Percentiles rank a stretch among this genome's conserved stretches.
Evolutionary conservation across 805 yeast genomes (phyloP).

Genomic region (Spathaspora gorwiae): DNA sequence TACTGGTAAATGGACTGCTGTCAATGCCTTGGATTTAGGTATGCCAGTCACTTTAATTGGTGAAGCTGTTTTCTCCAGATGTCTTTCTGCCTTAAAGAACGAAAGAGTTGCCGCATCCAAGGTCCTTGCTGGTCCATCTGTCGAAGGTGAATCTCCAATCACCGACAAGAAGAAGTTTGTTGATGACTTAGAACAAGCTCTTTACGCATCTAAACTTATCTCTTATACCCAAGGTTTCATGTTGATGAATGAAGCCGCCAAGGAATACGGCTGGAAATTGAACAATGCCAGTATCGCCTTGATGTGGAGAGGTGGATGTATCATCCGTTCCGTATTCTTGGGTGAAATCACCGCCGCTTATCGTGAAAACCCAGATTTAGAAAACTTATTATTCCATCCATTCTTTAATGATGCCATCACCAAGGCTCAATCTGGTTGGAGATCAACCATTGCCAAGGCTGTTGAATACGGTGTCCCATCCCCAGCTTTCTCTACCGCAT

Average conservation of each 20-base stretch:
- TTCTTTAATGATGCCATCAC: slow-evolving; percentile 89
- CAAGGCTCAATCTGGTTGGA: slow-evolving; percentile 96
- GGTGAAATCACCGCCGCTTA: slow-evolving; percentile 96
- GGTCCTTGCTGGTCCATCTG: slow-evolving; percentile 72
- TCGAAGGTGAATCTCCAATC: slow-evolving; percentile 54
- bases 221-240: slow-evolving; percentile 99
- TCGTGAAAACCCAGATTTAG: slow-evolving; percentile 88
- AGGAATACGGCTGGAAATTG: slow-evolving; percentile 93
- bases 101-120: slow-evolving; percentile 88
- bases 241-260: slow-evolving; percentile 97
- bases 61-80: slow-evolving; percentile 97
- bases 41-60: slow-evolving; percentile 98
- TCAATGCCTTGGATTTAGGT: slow-evolving; percentile 95
- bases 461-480: slow-evolving; percentile 89
- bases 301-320: slow-evolving; percentile 99
- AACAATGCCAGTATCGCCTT: slow-evolving; percentile 98
- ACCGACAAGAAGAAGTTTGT: slow-evolving; percentile 80
- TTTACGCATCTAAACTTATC: slow-evolving; percentile 96
- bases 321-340: slow-evolving; percentile 96
- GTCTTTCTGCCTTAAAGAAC: slow-evolving; percentile 84
- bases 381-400: slow-evolving; percentile 91
- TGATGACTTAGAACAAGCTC: slow-evolving; percentile 95
- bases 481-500: slow-evolving; percentile 96
- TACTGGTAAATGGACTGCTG: slow-evolving; percentile 99
- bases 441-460: slow-evolving; percentile 77